These are phyloP conservation scores for Ambrosiella xylebori DNA, from an alignment of 2,329 filamentous ascomycete genomes.

Conservation along the genomic window DNA sequence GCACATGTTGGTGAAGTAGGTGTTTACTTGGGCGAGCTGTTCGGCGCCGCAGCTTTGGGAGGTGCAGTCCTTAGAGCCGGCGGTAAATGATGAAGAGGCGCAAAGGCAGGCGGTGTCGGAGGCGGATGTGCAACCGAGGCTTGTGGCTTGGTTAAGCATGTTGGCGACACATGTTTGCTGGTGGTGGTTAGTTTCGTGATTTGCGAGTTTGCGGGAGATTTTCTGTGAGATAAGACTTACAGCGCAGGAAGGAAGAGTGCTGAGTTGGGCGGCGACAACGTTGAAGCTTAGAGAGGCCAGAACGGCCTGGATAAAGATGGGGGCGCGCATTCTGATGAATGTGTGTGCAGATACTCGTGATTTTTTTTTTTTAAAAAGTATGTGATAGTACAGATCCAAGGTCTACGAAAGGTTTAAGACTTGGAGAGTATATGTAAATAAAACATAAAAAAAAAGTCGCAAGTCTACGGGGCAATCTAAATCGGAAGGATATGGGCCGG, in stretches of 20 bases:
- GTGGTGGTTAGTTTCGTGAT: neutral
- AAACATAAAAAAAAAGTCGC: neutral
- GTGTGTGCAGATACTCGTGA: neutral
- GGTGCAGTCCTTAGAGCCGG: constrained; percentile 26
- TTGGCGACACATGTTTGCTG: constrained; percentile 13
- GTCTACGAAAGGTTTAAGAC: neutral
- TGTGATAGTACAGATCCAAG: neutral
- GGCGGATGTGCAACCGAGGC: constrained; percentile 14
- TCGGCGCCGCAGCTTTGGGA: constrained; percentile 16
- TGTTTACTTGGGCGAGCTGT: constrained; percentile 18
- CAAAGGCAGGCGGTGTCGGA: constrained; percentile 25
- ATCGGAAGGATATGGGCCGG: no score
- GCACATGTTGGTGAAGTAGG: constrained; percentile 18
- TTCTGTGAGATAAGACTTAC: constrained; percentile 1
- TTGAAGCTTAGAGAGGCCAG: constrained; percentile 4
- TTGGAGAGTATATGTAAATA: neutral
- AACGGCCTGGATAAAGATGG: constrained; percentile 2
- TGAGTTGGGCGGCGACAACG: constrained; percentile 7
- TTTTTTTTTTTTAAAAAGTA: neutral
- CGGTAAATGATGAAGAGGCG: constrained; percentile 19
- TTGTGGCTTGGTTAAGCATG: constrained; percentile 9
- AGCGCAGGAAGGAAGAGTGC: constrained; percentile 8
- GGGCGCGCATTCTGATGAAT: constrained; percentile 2
- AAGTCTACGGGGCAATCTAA: neutral
- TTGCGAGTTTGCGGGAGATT: neutral